Evolutionary conservation across 2,329 filamentous ascomycete genomes (phyloP).

Genomic region (Fusarium agapanthi): DNA sequence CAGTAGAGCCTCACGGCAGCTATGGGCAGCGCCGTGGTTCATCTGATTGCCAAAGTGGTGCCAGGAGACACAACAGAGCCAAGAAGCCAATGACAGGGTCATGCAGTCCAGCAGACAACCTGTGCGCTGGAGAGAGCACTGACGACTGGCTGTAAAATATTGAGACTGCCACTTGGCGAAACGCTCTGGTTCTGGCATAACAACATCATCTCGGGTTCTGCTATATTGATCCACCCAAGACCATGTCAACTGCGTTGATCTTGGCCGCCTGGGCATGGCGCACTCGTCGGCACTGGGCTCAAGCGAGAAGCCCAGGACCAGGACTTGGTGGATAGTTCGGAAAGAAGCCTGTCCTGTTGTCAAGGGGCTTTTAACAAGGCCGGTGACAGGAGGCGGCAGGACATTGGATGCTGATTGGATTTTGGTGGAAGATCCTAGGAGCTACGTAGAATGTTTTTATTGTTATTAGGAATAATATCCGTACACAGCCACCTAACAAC

Average conservation of each 20-base stretch:
- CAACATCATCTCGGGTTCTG: constrained; percentile 33
- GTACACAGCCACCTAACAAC: constrained; percentile 8
- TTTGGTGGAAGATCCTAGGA: constrained; percentile 6
- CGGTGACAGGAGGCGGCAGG: constrained; percentile 28
- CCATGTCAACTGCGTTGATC: constrained; percentile 36
- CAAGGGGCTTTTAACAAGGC: constrained; percentile 36
- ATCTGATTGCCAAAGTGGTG: not conserved
- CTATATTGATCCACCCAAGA: constrained; percentile 37
- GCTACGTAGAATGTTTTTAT: constrained; percentile 26
- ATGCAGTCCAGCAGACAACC: constrained; percentile 1
- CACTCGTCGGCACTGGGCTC: constrained; percentile 37
- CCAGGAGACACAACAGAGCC: constrained; percentile 1
- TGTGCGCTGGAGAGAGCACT: constrained; percentile 5
- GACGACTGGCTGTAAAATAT: constrained; percentile 6
- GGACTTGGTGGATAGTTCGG: constrained; percentile 35
- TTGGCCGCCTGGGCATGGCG: constrained; percentile 34
- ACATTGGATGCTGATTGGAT: constrained; percentile 29
- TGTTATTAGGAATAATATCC: constrained; percentile 8
- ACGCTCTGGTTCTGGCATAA: constrained; percentile 30
- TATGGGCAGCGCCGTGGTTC: not conserved
- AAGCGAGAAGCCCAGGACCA: constrained; percentile 36
- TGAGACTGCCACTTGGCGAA: constrained; percentile 32
- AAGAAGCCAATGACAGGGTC: constrained; percentile 11
- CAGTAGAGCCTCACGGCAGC: constrained; percentile 25
- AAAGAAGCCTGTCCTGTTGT: constrained; percentile 21